Percentiles rank a stretch among this genome's conserved stretches.
These are phyloP conservation scores for Fraxinus americana DNA, from an alignment of 257 asterid species.

Conservation along the genomic window DNA sequence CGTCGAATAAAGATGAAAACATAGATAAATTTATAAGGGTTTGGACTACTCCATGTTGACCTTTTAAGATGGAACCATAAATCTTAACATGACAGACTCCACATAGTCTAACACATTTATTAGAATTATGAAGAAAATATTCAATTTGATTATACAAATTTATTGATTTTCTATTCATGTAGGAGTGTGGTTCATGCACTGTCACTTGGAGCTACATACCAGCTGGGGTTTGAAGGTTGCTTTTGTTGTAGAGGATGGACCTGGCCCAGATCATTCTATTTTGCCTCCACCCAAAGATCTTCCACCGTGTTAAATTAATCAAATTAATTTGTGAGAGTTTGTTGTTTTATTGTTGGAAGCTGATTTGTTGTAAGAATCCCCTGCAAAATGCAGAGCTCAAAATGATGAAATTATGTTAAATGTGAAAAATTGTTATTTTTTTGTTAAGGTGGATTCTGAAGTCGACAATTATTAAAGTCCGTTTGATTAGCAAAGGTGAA, in stretches of 20 bases:
- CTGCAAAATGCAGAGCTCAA: conserved; percentile 22
- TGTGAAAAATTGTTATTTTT: no score
- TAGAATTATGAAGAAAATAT: background rate
- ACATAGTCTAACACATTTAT: background rate
- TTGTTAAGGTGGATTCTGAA: no score
- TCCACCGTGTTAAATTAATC: conserved; percentile 46
- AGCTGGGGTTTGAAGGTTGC: conserved; percentile 73
- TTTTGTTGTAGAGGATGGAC: conserved; percentile 66
- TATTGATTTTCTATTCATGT: background rate
- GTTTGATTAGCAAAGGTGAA: no score
- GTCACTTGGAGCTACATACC: conserved; percentile 72
- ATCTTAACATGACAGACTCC: no score
- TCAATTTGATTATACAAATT: background rate
- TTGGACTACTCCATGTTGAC: no score
- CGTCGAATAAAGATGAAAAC: no score
- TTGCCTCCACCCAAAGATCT: conserved; percentile 74
- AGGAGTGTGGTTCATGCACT: conserved; percentile 82
- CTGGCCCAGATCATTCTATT: conserved; percentile 42
- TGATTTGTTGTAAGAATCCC: conserved; percentile 23
- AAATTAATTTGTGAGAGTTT: conserved; percentile 2
- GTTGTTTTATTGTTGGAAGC: background rate
- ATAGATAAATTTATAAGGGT: no score
- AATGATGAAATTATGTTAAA: background rate
- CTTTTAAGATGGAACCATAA: no score
- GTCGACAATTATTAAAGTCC: no score